Evolutionary conservation across 352 stramenopile genomes (phyloP).

Genomic region (Phytophthora melonis): DNA sequence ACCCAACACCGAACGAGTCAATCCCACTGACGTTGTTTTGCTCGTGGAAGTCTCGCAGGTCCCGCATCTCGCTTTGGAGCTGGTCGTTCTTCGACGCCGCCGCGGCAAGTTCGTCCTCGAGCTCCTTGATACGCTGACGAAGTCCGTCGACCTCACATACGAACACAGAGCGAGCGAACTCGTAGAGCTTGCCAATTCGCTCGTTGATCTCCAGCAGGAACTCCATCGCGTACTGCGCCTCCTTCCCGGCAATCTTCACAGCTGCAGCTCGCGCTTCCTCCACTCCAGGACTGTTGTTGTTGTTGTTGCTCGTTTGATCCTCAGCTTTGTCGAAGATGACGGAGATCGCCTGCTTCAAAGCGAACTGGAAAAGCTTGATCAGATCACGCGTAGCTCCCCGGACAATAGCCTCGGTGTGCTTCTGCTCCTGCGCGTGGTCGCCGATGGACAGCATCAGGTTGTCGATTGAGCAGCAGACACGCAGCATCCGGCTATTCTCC

Average conservation of each 20-base stretch:
- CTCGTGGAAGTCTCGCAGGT: constrained; percentile 56
- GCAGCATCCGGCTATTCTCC: constrained; percentile 63
- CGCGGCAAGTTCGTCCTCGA: constrained; percentile 23
- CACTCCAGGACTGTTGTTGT: constrained; percentile 1
- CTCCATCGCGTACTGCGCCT: constrained; percentile 56
- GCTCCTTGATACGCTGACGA: constrained; percentile 1
- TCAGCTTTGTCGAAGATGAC: constrained; percentile 30
- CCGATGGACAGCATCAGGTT: constrained; percentile 69
- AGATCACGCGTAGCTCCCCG: constrained; percentile 55
- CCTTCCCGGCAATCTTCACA: constrained; percentile 36
- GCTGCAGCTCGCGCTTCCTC: background rate
- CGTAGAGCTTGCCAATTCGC: constrained; percentile 48
- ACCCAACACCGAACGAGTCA: constrained; percentile 12
- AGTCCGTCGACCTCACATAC: constrained; percentile 40
- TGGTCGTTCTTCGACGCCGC: constrained; percentile 32
- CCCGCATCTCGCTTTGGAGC: constrained; percentile 50
- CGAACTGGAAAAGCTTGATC: constrained; percentile 56
- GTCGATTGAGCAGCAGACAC: constrained; percentile 74
- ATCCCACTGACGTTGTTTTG: constrained; percentile 33
- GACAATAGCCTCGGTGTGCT: constrained; percentile 53
- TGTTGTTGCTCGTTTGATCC: constrained; percentile 9
- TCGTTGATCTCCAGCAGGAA: constrained; percentile 52
- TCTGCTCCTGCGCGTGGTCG: constrained; percentile 59
- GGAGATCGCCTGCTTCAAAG: constrained; percentile 52
- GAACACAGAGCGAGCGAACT: constrained; percentile 50